Conservation (phyloP, 2,329 filamentous ascomycete genomes). For the Calonectria hongkongensis region DNA sequence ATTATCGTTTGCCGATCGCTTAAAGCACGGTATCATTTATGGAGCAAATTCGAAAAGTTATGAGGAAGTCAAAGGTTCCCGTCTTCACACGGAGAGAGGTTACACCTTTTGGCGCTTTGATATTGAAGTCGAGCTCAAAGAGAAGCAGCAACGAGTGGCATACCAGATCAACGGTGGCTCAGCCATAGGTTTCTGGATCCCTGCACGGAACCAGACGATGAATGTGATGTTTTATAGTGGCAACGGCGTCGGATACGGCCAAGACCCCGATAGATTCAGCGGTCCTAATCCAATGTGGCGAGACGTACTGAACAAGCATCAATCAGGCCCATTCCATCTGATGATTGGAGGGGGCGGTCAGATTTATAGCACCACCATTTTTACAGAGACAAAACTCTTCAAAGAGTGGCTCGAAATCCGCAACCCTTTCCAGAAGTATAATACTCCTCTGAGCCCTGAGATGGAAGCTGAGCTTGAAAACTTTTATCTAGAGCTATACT, state of each 20-base stretch:
- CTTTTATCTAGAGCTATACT: constrained; percentile 92
- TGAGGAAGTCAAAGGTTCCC: constrained; percentile 87
- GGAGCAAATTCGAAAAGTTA: constrained; percentile 74
- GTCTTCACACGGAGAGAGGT: constrained; percentile 88
- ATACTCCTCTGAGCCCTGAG: constrained; percentile 83
- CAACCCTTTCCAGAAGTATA: constrained; percentile 86
- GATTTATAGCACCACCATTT: constrained; percentile 93
- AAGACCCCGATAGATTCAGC: constrained; percentile 83
- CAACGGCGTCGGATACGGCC: constrained; percentile 84
- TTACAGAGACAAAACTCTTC: constrained; percentile 84
- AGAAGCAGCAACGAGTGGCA: constrained; percentile 88
- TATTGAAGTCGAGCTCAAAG: constrained; percentile 89
- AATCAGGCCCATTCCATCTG: constrained; percentile 94
- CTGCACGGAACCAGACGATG: constrained; percentile 88
- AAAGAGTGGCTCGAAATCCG: constrained; percentile 88
- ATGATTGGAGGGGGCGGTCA: constrained; percentile 99
- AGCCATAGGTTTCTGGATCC: constrained; percentile 94
- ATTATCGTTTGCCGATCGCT: too few species aligned
- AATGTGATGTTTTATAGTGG: constrained; percentile 99
- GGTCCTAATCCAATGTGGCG: constrained; percentile 98
- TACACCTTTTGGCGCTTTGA: constrained; percentile 99
- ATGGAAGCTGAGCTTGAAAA: constrained; percentile 92
- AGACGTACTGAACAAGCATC: constrained; percentile 94
- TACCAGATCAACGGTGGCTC: constrained; percentile 97
- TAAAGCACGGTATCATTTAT: too few species aligned